Base-by-base conservation (phyloP, 192 early-diverging fungal genomes). In the Backusella macrospora region DNA sequence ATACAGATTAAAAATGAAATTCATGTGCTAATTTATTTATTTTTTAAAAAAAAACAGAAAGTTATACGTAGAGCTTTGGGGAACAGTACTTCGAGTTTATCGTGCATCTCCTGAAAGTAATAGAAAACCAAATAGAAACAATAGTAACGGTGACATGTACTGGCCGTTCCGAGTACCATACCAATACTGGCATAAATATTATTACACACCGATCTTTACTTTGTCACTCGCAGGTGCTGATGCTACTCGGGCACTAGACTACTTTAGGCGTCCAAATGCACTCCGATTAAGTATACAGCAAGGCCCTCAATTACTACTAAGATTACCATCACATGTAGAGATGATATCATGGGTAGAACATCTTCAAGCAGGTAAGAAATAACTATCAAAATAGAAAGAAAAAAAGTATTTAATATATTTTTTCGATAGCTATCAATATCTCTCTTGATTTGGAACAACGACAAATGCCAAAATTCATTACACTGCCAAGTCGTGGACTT, bases 401-500 rank as follows among this genome's bases (percentile, higher is more conserved):
- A 47, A 37, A 48, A n/a, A 34, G 34, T 15, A 38, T 52, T 55
- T 37, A 38, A 40, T 39, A 34, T 71, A 43, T 39, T 12, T 43
- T 12, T 82, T n/a, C 29, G 0, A 39, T 76, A 14, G 79, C 81
- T 4, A 76, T 76, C 44, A 86, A 86, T 70, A 84, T 86, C 37
- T 78, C 81, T 0, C 75, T 75, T 29, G 82, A 81, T 39, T 73
- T 86, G 34, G 85, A 86, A 29, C 72, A 77, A 5, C 70, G 85
- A 0, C 74, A 67, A 21, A 86, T 86, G 85, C 85, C 85, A 13
- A 82, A 79, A 67, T 86, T 86, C 65, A 76, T 83, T 44, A 86
- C 85, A 2, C 62, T 86, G 48, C 81, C 85, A 26, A 52, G 39
- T 16, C 75, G 75, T 9, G 55, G n/a, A 21, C 21, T 43, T 39